phyloP scores from a whole-genome alignment of 1,284 basidiomycete genomes.

The Singerocomus rubriflavus region DNA sequence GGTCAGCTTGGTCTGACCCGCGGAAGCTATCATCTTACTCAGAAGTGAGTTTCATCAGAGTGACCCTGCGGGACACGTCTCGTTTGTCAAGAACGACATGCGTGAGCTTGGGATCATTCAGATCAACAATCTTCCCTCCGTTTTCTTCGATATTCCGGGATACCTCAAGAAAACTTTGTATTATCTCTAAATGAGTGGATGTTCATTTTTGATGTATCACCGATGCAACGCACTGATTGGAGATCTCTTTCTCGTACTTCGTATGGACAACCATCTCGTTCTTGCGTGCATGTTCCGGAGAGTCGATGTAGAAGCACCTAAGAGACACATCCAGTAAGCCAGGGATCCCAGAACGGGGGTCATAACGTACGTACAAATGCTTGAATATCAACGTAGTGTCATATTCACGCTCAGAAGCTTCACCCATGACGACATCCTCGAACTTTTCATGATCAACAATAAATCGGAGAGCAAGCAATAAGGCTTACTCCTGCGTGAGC shows the following conservation, averaged over 20 bases:
- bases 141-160: slow-evolving; percentile 54
- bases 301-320: slow-evolving; percentile 87
- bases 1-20: slow-evolving; percentile 1
- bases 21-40: slow-evolving; percentile 43
- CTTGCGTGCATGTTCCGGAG: slow-evolving; percentile 64
- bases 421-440: slow-evolving; percentile 60
- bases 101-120: slow-evolving; percentile 76
- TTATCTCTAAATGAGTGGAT: slow-evolving; percentile 1
- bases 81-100: slow-evolving; percentile 82
- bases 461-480: not conserved
- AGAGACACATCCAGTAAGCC: not conserved
- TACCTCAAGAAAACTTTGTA: slow-evolving; percentile 54
- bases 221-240: slow-evolving; percentile 43
- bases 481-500: slow-evolving; percentile 11
- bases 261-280: slow-evolving; percentile 59
- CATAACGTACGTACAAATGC: slow-evolving; percentile 58
- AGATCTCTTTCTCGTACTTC: slow-evolving; percentile 52
- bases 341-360: not conserved
- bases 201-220: not conserved
- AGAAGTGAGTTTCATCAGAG: slow-evolving; percentile 67
- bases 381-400: slow-evolving; percentile 74
- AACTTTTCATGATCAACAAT: slow-evolving; percentile 14
- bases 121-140: slow-evolving; percentile 67
- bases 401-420: slow-evolving; percentile 68
- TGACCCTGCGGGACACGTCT: slow-evolving; percentile 65